Evolutionary conservation across 257 asterid genomes (phyloP), one percentile per base, ranked within the genome.

Genomic region (Sherardia arvensis): DNA sequence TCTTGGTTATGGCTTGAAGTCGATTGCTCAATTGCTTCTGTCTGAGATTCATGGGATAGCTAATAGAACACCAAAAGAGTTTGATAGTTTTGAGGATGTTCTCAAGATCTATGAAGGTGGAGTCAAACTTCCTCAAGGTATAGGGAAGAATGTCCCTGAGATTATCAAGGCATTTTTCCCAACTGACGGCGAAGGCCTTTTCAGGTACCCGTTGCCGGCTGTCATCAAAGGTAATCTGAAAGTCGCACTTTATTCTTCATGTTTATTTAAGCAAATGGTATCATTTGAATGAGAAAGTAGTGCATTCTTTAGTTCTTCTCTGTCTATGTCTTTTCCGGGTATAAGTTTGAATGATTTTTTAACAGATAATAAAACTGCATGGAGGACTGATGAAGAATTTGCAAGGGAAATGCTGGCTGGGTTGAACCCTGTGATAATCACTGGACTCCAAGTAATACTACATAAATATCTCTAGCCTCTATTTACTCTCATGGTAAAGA

Each of bases 331-430:
- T 12, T 12, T 12, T 38, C 47, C 2, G 18, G n/a, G 26, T 6
- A 32, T 47, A 36, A 21, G 51, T 55, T 57, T 59, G 4, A 59
- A 36, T 57, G 45, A 18, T n/a, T 36, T 51, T 53, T 49, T 36
- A 71, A 34, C 81, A 88, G 96, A 76, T 51, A 81, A 81, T 60
- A 75, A 77, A 74, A 70, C 77, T 22, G 90, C 90, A 23, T 88
- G 95, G 96, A 79, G 85, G 74, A 69, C 95, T 9, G 93, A 88
- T 62, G 90, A 82, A 69, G 95, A 86, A 74, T 88, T 86, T 66
- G 87, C 83, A 43, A 81, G 92, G 75, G 93, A 88, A 77, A 84
- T 81, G 92, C 74, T 86, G 66, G 96, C 95, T 20, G 96, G 95
- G 66, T 53, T 82, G 65, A 84, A 84, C 75, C 96, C 96, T 63